A percentile compares a stretch with the other conserved stretches of the same genome.
Evolutionary conservation across 805 yeast species (phyloP).

Genomic region (Cyberlindnera bimundalis): DNA sequence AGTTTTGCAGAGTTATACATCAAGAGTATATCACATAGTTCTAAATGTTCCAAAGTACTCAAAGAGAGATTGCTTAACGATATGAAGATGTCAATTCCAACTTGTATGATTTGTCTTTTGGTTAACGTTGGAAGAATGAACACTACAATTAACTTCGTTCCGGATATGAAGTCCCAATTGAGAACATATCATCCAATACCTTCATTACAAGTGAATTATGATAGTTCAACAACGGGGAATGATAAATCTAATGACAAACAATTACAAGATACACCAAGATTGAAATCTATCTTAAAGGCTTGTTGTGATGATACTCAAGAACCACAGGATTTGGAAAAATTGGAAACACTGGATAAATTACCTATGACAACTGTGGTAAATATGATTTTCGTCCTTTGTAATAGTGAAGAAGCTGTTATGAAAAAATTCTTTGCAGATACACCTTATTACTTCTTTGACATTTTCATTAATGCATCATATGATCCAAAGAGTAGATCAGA

Average conservation of each 20-base stretch:
- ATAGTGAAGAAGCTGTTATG: constrained; percentile 53
- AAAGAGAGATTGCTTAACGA: constrained; percentile 71
- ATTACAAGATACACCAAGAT: constrained; percentile 90
- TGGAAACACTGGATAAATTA: constrained; percentile 33
- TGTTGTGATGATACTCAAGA: constrained; percentile 68
- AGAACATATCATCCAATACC: constrained; percentile 95
- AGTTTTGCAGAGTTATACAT: constrained; percentile 85
- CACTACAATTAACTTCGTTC: constrained; percentile 90
- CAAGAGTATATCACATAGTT: constrained; percentile 74
- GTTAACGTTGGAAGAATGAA: constrained; percentile 93
- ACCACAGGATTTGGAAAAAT: constrained; percentile 45
- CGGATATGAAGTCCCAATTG: constrained; percentile 91
- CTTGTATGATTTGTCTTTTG: constrained; percentile 76
- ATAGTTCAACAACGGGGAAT: constrained; percentile 25
- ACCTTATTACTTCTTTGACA: constrained; percentile 61
- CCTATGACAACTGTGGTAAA: constrained; percentile 68
- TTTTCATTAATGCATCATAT: constrained; percentile 60
- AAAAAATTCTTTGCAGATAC: constrained; percentile 27
- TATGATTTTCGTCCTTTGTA: constrained; percentile 68
- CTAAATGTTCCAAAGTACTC: constrained; percentile 78
- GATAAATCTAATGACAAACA: constrained; percentile 58
- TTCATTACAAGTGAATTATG: constrained; percentile 69
- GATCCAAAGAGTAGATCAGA: constrained; percentile 65
- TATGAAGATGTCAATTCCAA: constrained; percentile 60
- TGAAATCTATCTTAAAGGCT: constrained; percentile 85